Base-by-base conservation (phyloP, 2,329 filamentous ascomycete species). In the Pestalotiopsis sp. region DNA sequence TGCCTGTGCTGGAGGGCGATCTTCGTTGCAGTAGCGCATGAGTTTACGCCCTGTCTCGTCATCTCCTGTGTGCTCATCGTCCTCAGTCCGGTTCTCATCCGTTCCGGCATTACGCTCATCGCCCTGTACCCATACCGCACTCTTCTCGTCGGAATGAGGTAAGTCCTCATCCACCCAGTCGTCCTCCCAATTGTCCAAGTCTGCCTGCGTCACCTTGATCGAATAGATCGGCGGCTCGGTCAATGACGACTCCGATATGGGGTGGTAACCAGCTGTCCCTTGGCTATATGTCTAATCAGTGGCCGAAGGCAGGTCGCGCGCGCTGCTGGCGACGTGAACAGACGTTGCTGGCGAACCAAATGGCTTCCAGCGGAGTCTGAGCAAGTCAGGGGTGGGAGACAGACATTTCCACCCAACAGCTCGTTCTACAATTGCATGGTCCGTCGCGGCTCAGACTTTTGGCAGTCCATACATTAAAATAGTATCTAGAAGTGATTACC, bases 1-100 rank as follows among this genome's bases (percentile, higher is more conserved):
- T 12, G n/a, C 4, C 61, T 38, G 27, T 25, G 5, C 17, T 14
- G 31, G 13, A 39, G 61, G 31, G 1, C 61, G 61, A 20, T 63
- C 27, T 20, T 63, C 17, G 6, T 36, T n/a, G 27, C 61, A 63
- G 61, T 31, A 63, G 27, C 31, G 25, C 31, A 63, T 45, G 36
- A 63, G 61, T 45, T 23, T 63, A 27, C 61, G 61, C 5, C 61
- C 25, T 12, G 14, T 63, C 4, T 63, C 61, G 61, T 63, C 61
- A 20, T 63, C 61, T 3, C 31, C 14, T 9, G 5, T 4, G 5
- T 39, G 38, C 7, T 20, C 59, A 63, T 61, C 57, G 27, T 11
- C 14, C 57, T 14, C 23, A 20, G 5, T 52, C 45, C 3, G 4
- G n/a, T 52, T 52, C 3, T 59, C 57, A 31, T 31, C 1, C 20